Evolutionary conservation across 2,329 filamentous ascomycete species (phyloP).

Genomic region (Diaporthe sp.): DNA sequence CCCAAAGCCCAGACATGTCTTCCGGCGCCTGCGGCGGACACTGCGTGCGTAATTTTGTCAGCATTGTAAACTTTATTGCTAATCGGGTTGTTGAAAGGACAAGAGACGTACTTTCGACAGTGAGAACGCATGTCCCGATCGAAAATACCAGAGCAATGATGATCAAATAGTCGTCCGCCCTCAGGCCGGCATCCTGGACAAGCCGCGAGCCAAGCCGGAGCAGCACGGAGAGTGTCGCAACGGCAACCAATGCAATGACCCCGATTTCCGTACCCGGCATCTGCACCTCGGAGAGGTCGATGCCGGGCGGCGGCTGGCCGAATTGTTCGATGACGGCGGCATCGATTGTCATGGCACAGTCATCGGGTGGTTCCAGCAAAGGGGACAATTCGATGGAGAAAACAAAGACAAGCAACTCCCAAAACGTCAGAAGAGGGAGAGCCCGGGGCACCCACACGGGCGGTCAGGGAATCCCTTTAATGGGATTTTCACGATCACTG

Average conservation of each 20-base stretch:
- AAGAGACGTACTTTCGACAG: neutral
- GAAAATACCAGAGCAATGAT: neutral
- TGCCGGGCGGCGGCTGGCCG: constrained; percentile 18
- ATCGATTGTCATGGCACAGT: constrained; percentile 14
- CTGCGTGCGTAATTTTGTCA: neutral
- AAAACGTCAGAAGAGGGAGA: neutral
- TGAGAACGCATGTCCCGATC: constrained; percentile 1
- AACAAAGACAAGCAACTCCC: neutral
- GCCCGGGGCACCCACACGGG: neutral
- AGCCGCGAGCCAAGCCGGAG: constrained; percentile 14
- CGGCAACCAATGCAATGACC: constrained; percentile 3
- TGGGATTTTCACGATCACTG: constrained; percentile 17
- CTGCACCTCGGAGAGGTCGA: constrained; percentile 16
- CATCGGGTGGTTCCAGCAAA: neutral
- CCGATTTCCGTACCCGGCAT: constrained; percentile 5
- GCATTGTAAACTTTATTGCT: neutral
- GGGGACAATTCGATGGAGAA: neutral
- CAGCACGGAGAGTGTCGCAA: constrained; percentile 16
- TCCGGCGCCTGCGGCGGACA: neutral
- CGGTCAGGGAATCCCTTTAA: constrained; percentile 21
- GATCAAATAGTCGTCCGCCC: constrained; percentile 6
- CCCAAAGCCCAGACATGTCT: constrained; percentile 9
- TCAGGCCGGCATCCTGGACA: constrained; percentile 11
- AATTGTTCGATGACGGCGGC: constrained; percentile 17
- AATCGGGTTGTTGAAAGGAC: neutral